Percentiles rank a stretch among this genome's conserved stretches.
phyloP scores from a whole-genome alignment of 1,139 yeast species.

The Hanseniaspora gamundiae region DNA sequence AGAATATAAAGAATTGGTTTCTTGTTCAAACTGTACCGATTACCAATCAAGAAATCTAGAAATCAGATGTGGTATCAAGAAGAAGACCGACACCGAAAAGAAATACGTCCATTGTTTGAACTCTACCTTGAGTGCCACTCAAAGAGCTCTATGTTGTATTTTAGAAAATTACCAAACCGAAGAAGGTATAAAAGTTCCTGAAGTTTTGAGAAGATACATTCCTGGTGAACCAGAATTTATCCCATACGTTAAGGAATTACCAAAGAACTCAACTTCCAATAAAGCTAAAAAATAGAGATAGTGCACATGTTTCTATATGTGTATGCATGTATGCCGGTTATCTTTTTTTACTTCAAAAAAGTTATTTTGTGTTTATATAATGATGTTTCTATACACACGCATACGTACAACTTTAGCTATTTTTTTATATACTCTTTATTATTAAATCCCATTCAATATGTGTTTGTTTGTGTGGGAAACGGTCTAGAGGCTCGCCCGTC shows the following conservation, averaged over 20 bases:
- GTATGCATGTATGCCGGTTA: too few relatives aligned
- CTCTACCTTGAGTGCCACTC: conserved; percentile 95
- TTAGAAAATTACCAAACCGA: conserved; percentile 96
- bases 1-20: conserved; percentile 95
- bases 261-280: conserved; percentile 82
- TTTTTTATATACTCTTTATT: too few relatives aligned
- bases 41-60: conserved; percentile 97
- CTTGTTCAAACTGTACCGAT: conserved; percentile 98
- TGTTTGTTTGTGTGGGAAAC: too few relatives aligned
- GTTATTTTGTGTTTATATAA: conserved; percentile 2
- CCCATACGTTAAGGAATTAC: conserved; percentile 81
- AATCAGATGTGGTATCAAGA: conserved; percentile 96
- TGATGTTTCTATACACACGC: too few relatives aligned
- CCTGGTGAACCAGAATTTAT: conserved; percentile 98
- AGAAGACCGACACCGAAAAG: conserved; percentile 91
- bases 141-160: conserved; percentile 94
- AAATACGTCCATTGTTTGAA: conserved; percentile 96
- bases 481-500: too few relatives aligned
- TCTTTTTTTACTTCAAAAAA: neutral
- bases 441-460: too few relatives aligned
- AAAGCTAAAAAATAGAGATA: conserved; percentile 30
- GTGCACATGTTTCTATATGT: too few relatives aligned
- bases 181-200: conserved; percentile 88
- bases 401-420: too few relatives aligned
- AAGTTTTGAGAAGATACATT: conserved; percentile 86